These are phyloP conservation scores for Fomes fomentarius DNA, from an alignment of 1,284 basidiomycete species.

Conservation along the genomic window DNA sequence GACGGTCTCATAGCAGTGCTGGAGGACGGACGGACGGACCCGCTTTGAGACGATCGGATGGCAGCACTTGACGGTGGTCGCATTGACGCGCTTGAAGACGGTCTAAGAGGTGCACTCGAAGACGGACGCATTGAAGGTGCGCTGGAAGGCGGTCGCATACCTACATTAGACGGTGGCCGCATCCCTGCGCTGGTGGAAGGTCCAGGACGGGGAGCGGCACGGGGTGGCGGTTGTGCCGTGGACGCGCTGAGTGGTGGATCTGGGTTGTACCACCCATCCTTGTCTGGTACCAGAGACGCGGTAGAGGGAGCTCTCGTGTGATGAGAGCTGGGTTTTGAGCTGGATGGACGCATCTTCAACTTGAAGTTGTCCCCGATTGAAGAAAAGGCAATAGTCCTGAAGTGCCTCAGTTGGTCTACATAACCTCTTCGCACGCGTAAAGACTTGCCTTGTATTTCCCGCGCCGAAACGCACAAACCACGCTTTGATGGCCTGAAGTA, in stretches of 20 bases:
- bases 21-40: constrained; percentile 37
- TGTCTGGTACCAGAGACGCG: constrained; percentile 7
- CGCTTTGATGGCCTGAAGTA: too few relatives aligned
- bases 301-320: constrained; percentile 1
- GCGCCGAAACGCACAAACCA: too few relatives aligned
- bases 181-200: constrained; percentile 18
- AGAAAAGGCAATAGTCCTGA: background rate
- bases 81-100: constrained; percentile 36
- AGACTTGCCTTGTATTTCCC: background rate
- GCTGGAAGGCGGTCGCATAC: constrained; percentile 23
- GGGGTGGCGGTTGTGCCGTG: constrained; percentile 11
- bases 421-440: too few relatives aligned
- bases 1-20: constrained; percentile 33
- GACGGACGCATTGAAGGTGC: constrained; percentile 35
- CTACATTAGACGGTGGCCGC: constrained; percentile 22
- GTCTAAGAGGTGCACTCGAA: constrained; percentile 39
- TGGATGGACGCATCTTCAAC: constrained; percentile 11
- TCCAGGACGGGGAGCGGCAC: background rate
- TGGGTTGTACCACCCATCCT: constrained; percentile 21
- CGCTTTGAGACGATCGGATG: constrained; percentile 23
- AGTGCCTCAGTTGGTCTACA: too few relatives aligned
- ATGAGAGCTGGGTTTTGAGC: constrained; percentile 8
- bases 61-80: constrained; percentile 29
- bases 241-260: constrained; percentile 15
- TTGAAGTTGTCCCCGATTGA: too few relatives aligned